These are phyloP conservation scores for Calocybe gangraenosa DNA, from an alignment of 768 basidiomycete species.

Conservation along the genomic window DNA sequence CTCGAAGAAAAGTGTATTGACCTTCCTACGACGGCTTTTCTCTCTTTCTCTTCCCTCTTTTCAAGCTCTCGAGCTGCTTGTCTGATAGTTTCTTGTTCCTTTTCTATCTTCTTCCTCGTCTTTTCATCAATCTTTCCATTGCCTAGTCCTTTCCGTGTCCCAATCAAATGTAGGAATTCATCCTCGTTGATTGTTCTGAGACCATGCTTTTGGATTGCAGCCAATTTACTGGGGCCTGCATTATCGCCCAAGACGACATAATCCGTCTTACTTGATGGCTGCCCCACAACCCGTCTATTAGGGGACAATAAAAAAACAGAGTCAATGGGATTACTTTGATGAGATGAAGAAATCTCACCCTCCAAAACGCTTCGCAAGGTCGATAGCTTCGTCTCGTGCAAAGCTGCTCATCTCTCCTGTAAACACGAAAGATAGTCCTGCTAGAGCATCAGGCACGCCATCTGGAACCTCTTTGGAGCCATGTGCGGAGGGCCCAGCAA, in stretches of 20 bases:
- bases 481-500: constrained; percentile 58
- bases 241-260: constrained; percentile 87
- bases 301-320: background rate
- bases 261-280: constrained; percentile 86
- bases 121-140: constrained; percentile 65
- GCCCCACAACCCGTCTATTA: constrained; percentile 74
- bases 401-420: constrained; percentile 90
- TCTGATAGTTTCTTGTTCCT: constrained; percentile 74
- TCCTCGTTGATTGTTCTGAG: constrained; percentile 82
- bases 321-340: background rate
- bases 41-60: constrained; percentile 57
- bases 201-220: constrained; percentile 76
- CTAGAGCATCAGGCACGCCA: constrained; percentile 67
- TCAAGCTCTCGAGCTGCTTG: constrained; percentile 77
- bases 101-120: constrained; percentile 73
- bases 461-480: constrained; percentile 73
- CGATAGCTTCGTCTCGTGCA: constrained; percentile 81
- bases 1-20: constrained; percentile 1
- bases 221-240: constrained; percentile 87
- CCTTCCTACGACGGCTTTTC: constrained; percentile 24
- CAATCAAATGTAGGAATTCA: constrained; percentile 80
- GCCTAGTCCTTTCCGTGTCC: constrained; percentile 55
- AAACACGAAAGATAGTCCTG: constrained; percentile 90
- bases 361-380: constrained; percentile 89
- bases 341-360: constrained; percentile 54